Evolutionary conservation across 2,329 filamentous ascomycete genomes (phyloP).

Genomic region (Grosmannia serpens): DNA sequence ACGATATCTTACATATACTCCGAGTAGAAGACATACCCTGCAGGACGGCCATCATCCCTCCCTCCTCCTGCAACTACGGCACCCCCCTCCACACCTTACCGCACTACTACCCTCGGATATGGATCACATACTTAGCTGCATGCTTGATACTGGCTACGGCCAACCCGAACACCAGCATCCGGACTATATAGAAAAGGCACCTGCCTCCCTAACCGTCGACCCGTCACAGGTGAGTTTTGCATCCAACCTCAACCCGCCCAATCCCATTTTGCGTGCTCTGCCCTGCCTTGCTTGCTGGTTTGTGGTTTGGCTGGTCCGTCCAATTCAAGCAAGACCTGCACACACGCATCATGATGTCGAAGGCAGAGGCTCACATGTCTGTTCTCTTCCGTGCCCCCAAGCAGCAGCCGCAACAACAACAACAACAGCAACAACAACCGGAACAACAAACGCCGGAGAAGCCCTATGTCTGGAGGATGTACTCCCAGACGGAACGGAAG

Average conservation of each 20-base stretch:
- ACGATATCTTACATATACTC: neutral
- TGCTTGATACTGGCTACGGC: constrained; percentile 36
- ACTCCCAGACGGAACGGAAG: constrained; percentile 40
- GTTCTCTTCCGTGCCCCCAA: constrained; percentile 8
- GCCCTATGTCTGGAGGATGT: constrained; percentile 47
- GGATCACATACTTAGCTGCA: constrained; percentile 52
- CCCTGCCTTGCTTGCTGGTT: neutral
- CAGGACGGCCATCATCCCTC: neutral
- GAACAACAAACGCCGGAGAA: constrained; percentile 27
- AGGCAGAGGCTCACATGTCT: constrained; percentile 9
- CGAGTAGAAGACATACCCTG: neutral
- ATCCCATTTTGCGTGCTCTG: constrained; percentile 10
- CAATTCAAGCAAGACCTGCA: neutral
- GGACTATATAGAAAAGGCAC: constrained; percentile 40
- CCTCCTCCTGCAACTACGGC: neutral
- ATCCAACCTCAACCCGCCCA: constrained; percentile 5
- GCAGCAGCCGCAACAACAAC: constrained; percentile 13
- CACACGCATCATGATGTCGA: neutral
- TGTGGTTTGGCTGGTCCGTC: neutral
- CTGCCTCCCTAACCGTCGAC: constrained; percentile 24
- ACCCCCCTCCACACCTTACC: neutral
- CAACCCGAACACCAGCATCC: constrained; percentile 21
- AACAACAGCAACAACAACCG: neutral
- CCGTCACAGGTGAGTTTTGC: constrained; percentile 23
- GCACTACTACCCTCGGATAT: constrained; percentile 21